Evolutionary conservation across 164 flowering plant genomes (phyloP).

Genomic region (Vitis vinifera): DNA sequence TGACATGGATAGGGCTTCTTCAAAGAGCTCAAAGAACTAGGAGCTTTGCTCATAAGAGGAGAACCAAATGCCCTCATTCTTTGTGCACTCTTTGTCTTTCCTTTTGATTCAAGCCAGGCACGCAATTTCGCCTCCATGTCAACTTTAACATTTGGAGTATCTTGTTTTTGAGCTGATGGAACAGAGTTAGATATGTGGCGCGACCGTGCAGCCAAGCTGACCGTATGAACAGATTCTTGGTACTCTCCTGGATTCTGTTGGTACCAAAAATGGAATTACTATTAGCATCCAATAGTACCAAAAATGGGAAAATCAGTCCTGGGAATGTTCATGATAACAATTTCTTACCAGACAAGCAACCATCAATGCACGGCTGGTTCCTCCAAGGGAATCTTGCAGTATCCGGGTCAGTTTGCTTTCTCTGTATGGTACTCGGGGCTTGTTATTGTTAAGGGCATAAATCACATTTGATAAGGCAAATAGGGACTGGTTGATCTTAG

Average conservation of each 20-base stretch:
- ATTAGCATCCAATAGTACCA: not conserved
- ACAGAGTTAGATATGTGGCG: conserved; percentile 66
- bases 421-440: conserved; percentile 73
- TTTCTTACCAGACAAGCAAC: conserved; percentile 83
- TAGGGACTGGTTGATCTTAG: conserved; percentile 88
- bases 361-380: conserved; percentile 79
- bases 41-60: conserved; percentile 51
- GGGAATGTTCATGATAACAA: not conserved
- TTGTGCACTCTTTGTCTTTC: conserved; percentile 68
- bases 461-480: conserved; percentile 93
- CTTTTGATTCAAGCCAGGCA: conserved; percentile 95
- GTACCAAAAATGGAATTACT: not conserved
- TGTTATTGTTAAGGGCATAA: conserved; percentile 81
- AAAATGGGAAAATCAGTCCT: too few species aligned
- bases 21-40: conserved; percentile 33
- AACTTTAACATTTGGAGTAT: conserved; percentile 58
- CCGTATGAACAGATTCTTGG: conserved; percentile 85
- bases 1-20: conserved; percentile 32
- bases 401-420: conserved; percentile 96
- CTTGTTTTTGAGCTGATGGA: conserved; percentile 50
- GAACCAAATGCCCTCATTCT: conserved; percentile 39
- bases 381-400: conserved; percentile 95
- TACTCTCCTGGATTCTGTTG: conserved; percentile 85
- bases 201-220: conserved; percentile 84
- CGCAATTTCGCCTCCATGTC: conserved; percentile 87